Evolutionary conservation across 345 rosid genomes (phyloP).

Genomic region (Litchi chinensis): DNA sequence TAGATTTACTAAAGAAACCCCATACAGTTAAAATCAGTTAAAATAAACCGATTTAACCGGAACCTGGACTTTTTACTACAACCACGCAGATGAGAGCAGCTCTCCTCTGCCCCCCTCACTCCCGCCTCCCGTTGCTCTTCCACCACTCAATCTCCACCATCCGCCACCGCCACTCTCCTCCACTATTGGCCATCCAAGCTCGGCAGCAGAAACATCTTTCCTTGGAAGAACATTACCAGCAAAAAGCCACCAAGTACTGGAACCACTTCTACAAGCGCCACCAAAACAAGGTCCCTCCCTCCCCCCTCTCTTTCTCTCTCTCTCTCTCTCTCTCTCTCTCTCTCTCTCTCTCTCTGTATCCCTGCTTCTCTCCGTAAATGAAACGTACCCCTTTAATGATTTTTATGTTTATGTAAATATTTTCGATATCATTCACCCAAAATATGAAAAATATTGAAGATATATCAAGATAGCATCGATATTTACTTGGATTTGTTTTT

Average conservation of each 20-base stretch:
- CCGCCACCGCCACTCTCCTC: constrained; percentile 3
- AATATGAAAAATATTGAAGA: no score
- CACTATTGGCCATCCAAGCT: neutral
- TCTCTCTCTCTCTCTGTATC: neutral
- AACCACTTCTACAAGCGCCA: constrained; percentile 59
- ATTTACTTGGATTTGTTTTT: no score
- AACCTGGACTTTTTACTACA: neutral
- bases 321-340: neutral
- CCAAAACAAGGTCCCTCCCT: constrained; percentile 40
- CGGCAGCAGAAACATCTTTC: neutral
- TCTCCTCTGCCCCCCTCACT: neutral
- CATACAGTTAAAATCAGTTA: neutral
- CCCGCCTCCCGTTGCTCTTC: constrained; percentile 11
- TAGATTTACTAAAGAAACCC: neutral
- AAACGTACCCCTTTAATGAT: neutral
- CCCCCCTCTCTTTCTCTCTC: neutral
- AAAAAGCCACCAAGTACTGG: constrained; percentile 53
- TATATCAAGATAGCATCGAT: no score
- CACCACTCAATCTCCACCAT: constrained; percentile 6
- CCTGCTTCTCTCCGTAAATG: no score
- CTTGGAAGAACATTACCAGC: constrained; percentile 33
- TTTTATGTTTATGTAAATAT: no score
- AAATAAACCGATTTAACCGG: neutral
- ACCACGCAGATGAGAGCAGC: neutral
- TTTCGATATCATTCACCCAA: no score